Evolutionary conservation across 2,329 filamentous ascomycete species (phyloP).

Genomic region (Pseudovirgaria hyperparasitica): DNA sequence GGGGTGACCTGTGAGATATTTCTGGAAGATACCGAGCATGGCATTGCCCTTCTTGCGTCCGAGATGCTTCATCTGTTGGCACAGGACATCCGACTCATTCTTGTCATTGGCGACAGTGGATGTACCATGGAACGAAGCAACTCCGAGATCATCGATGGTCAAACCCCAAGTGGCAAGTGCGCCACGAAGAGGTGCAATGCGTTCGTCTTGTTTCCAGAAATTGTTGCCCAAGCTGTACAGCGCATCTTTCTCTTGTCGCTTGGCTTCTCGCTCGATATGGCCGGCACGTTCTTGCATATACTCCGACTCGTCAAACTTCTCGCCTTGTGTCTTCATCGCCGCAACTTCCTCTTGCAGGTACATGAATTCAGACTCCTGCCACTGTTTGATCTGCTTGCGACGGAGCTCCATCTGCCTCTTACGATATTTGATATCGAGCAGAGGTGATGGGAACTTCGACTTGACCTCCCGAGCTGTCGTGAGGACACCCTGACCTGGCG

Average conservation of each 20-base stretch:
- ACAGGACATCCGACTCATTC: slow-evolving; percentile 97
- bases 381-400: slow-evolving; percentile 87
- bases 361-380: slow-evolving; percentile 89
- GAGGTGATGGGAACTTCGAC: slow-evolving; percentile 85
- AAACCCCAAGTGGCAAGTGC: slow-evolving; percentile 96
- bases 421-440: slow-evolving; percentile 95
- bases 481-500: slow-evolving; percentile 90
- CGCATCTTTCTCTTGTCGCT: slow-evolving; percentile 84
- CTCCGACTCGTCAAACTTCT: slow-evolving; percentile 64
- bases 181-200: slow-evolving; percentile 89
- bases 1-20: slow-evolving; percentile 95
- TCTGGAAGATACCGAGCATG: slow-evolving; percentile 95
- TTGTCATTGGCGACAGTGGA: slow-evolving; percentile 99
- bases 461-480: slow-evolving; percentile 86
- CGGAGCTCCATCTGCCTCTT: slow-evolving; percentile 88
- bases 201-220: slow-evolving; percentile 95
- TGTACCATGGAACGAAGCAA: slow-evolving; percentile 97
- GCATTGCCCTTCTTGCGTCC: slow-evolving; percentile 95
- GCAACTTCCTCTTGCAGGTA: slow-evolving; percentile 87
- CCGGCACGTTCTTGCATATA: slow-evolving; percentile 74
- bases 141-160: slow-evolving; percentile 86
- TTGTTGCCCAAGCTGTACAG: slow-evolving; percentile 89
- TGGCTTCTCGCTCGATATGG: slow-evolving; percentile 80
- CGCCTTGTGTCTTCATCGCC: slow-evolving; percentile 72
- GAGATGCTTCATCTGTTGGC: slow-evolving; percentile 88